These are phyloP conservation scores for Nitzschia sp. DNA, from an alignment of 108 stramenopile genomes.

Conservation along the genomic window DNA sequence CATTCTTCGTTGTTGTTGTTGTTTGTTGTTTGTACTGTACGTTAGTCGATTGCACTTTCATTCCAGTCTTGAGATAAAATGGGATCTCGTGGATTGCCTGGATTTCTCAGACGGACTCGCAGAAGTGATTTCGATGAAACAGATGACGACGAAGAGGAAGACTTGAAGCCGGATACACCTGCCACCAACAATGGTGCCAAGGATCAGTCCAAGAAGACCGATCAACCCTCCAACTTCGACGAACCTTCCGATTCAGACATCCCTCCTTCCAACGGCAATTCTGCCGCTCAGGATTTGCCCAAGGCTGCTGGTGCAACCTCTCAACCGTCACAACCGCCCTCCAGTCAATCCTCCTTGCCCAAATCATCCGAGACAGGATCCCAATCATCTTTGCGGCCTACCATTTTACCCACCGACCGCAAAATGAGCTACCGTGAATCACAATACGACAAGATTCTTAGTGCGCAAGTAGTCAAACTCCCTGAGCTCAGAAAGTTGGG, in stretches of 20 bases:
- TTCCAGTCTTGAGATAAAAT: slow-evolving; percentile 3
- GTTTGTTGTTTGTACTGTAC: background rate
- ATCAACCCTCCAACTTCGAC: background rate
- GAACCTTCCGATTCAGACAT: slow-evolving; percentile 7
- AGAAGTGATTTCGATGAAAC: slow-evolving; percentile 48
- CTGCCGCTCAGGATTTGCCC: background rate
- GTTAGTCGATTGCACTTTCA: background rate
- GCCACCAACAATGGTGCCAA: slow-evolving; percentile 2
- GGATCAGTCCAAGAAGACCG: background rate
- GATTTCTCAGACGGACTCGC: slow-evolving; percentile 75
- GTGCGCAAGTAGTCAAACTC: slow-evolving; percentile 51
- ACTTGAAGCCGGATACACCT: slow-evolving; percentile 9
- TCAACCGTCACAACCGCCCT: background rate
- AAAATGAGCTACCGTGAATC: slow-evolving; percentile 14
- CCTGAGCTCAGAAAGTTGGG: slow-evolving; percentile 61
- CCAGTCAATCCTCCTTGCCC: slow-evolving; percentile 2
- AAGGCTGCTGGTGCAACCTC: background rate
- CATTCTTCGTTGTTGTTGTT: background rate
- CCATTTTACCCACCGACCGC: slow-evolving; percentile 1
- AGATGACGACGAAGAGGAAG: slow-evolving; percentile 30
- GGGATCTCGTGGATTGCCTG: slow-evolving; percentile 55
- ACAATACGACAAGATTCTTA: slow-evolving; percentile 29
- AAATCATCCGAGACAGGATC: too few relatives aligned
- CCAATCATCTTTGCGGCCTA: background rate
- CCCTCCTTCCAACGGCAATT: background rate